phyloP scores from a whole-genome alignment of 306 rosid genomes.

The Ormosia emarginata region DNA sequence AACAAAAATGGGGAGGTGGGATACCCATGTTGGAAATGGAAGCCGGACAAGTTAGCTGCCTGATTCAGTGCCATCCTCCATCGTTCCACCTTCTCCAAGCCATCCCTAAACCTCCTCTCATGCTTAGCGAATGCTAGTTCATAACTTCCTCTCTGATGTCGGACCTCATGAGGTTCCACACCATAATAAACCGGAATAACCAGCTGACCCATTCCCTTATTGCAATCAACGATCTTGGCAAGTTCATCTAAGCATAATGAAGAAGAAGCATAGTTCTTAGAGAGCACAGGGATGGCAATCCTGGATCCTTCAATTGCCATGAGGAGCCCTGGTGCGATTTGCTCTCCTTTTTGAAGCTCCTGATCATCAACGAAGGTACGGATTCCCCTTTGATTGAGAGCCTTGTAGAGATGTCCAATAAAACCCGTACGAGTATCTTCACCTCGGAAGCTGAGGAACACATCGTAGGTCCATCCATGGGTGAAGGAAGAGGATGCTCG shows the following conservation, averaged over 20 bases:
- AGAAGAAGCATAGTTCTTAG: not conserved
- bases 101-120: not conserved
- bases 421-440: no score
- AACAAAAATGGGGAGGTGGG: no score
- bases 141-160: not conserved
- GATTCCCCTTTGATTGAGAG: not conserved
- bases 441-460: no score
- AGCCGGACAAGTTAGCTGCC: conserved; percentile 5
- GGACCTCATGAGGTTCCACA: not conserved
- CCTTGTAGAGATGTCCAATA: not conserved
- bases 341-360: not conserved
- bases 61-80: not conserved
- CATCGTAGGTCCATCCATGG: no score
- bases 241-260: conserved; percentile 10
- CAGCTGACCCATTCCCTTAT: not conserved
- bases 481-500: no score
- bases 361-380: not conserved
- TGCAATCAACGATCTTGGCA: not conserved
- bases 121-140: not conserved
- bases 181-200: not conserved
- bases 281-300: not conserved
- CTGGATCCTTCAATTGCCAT: not conserved
- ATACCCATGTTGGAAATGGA: not conserved
- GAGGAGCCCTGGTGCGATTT: not conserved
- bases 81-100: not conserved